These are phyloP conservation scores for Lomentospora prolificans DNA, from an alignment of 2,329 filamentous ascomycete genomes.

Conservation along the genomic window DNA sequence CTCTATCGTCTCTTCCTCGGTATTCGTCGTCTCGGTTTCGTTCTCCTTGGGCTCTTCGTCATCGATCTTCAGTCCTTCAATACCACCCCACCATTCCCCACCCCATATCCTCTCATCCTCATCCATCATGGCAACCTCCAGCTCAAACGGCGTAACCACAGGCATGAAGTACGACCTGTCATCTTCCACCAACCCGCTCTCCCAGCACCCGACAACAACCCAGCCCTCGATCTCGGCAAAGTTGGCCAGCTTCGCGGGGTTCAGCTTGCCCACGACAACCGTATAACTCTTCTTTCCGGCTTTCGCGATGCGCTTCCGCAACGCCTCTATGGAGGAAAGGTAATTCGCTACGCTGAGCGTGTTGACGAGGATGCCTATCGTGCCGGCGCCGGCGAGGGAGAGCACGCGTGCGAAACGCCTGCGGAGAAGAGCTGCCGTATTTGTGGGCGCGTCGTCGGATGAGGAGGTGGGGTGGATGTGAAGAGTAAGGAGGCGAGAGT, in stretches of 20 bases:
- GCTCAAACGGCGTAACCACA: constrained; percentile 90
- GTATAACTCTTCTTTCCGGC: constrained; percentile 94
- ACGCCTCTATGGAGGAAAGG: constrained; percentile 64
- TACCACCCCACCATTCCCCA: constrained; percentile 80
- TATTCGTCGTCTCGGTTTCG: constrained; percentile 15
- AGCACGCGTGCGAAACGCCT: constrained; percentile 84
- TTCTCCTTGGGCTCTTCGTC: constrained; percentile 18
- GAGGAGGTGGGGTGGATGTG: constrained; percentile 49
- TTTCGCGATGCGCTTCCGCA: constrained; percentile 61
- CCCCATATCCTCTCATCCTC: constrained; percentile 78
- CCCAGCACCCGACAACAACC: constrained; percentile 98
- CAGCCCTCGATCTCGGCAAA: constrained; percentile 92
- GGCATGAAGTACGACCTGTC: constrained; percentile 74
- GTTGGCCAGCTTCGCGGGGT: constrained; percentile 91
- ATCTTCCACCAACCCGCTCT: constrained; percentile 84
- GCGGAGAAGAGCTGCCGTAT: constrained; percentile 51
- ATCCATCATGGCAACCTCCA: constrained; percentile 64
- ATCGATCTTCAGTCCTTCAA: constrained; percentile 54
- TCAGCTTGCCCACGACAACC: constrained; percentile 93
- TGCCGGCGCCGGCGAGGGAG: constrained; percentile 65
- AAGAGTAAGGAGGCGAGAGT: constrained; percentile 68
- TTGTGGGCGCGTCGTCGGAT: constrained; percentile 34
- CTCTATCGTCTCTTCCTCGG: constrained; percentile 13
- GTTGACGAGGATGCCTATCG: constrained; percentile 93
- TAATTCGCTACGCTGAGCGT: constrained; percentile 90